Base-by-base conservation (phyloP, 371 early-diverging fungal genomes). In the Syncephalastrum monosporum region DNA sequence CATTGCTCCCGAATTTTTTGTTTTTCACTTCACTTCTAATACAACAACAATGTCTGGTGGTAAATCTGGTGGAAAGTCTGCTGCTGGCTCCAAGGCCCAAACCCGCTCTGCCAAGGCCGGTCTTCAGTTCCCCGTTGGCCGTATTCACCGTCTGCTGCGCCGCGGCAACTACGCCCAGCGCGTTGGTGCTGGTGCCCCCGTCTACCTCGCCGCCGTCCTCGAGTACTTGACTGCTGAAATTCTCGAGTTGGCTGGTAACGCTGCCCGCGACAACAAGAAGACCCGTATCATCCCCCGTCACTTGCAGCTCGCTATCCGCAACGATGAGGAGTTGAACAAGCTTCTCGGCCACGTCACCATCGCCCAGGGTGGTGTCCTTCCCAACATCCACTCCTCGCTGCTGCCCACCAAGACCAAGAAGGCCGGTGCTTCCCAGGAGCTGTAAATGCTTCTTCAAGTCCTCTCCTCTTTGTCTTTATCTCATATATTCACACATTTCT, bases 181-280 rank as follows among this genome's bases (percentile, higher is more conserved):
- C 83, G 87, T 95, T 57, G 93, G 92, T 79, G 92, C 93, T 65
- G 90, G 92, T 80, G 94, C 95, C 55, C 94, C 94, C 66, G 94
- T 95, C 67, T 96, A 94, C 82, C 81, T 95, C 43, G 94, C 96
- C 59, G 94, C 95, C 61, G 95, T 95, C 49, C 88, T 96, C 61
- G 95, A 95, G 81, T 96, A 96, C 84, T 82, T 96, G 65, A 89
- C 91, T 69, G 95, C 96, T 71, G 97, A 96, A 88, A 94, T 95
- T 59, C 90, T 95, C 64, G 95, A 97, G 79, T 83, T 95, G 68
- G 95, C 95, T 49, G 95, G 96, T 64, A 97, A 94, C 79, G 95
- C 95, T 64, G 93, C 94, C 56, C 90, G 94, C 66, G 96, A 95
- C 78, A 94, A 95, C 88, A 92, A 92, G 88, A 94, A 92, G 87